Conservation (phyloP, 31 red algal genomes). For the Odonthalia washingtoniensis region DNA sequence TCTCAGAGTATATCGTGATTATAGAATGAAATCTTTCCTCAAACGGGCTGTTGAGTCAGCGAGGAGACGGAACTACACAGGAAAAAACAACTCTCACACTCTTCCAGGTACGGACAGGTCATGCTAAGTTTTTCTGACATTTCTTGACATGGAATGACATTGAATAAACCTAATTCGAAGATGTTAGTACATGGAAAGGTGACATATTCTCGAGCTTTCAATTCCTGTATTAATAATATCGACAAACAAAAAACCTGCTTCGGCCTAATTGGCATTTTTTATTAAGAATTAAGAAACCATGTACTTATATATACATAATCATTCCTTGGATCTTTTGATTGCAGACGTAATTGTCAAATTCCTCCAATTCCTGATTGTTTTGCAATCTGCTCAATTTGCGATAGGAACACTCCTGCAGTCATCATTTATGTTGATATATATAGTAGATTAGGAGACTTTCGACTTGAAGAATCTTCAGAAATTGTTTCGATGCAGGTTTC, state of each 20-base stretch:
- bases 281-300: background rate
- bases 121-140: conserved; percentile 44
- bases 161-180: background rate
- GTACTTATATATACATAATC: background rate
- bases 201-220: background rate
- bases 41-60: conserved; percentile 58
- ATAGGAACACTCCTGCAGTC: conserved; percentile 77
- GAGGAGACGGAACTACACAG: conserved; percentile 25
- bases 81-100: background rate
- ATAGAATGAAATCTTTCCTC: conserved; percentile 48
- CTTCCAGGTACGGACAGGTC: conserved; percentile 33
- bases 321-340: background rate
- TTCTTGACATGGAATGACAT: background rate
- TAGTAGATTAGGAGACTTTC: conserved; percentile 48
- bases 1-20: conserved; percentile 46
- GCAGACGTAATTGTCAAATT: background rate
- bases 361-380: background rate
- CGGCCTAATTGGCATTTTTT: background rate
- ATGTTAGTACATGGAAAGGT: background rate
- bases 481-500: conserved; percentile 78
- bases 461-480: background rate
- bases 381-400: conserved; percentile 67
- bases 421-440: conserved; percentile 95
- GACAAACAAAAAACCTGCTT: background rate
- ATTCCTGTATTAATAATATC: background rate